These are phyloP conservation scores for Medakamo hakoo DNA, from an alignment of 139 green algal species.

Conservation along the genomic window DNA sequence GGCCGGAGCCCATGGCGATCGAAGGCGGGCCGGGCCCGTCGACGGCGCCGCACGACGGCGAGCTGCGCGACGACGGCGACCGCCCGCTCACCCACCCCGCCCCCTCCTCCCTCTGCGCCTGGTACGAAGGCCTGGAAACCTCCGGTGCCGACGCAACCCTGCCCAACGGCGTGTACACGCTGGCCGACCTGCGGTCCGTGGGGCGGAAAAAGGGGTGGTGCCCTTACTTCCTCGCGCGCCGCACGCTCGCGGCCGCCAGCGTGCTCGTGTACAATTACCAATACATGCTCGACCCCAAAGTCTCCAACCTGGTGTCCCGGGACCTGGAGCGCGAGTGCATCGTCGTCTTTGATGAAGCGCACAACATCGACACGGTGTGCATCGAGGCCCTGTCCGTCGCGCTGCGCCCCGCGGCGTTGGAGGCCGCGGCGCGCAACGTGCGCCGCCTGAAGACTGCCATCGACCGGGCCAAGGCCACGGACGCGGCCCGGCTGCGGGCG, in stretches of 20 bases:
- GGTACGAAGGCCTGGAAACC: conserved; percentile 71
- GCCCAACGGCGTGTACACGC: conserved; percentile 60
- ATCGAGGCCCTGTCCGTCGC: conserved; percentile 86
- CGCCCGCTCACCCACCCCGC: too few species aligned
- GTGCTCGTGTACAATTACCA: conserved; percentile 98
- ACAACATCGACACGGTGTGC: conserved; percentile 99
- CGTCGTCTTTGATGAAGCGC: conserved; percentile 98
- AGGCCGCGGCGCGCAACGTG: conserved; percentile 71
- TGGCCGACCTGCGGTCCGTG: conserved; percentile 66
- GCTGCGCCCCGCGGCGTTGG: conserved; percentile 70
- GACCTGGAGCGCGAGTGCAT: conserved; percentile 94
- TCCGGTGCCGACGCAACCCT: conserved; percentile 38
- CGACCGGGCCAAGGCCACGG: conserved; percentile 37
- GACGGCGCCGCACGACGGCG: not conserved
- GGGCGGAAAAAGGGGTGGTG: conserved; percentile 86
- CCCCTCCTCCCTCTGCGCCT: conserved; percentile 47
- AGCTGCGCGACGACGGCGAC: too few species aligned
- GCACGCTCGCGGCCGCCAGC: conserved; percentile 91
- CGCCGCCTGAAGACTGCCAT: conserved; percentile 40
- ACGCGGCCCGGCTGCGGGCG: conserved; percentile 46
- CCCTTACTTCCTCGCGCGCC: conserved; percentile 94
- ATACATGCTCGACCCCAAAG: conserved; percentile 96
- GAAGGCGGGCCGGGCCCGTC: not conserved
- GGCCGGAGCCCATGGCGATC: not conserved
- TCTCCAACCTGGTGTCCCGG: conserved; percentile 72